Conservation (phyloP, 805 yeast species). For the Barnettozyma salicaria region DNA sequence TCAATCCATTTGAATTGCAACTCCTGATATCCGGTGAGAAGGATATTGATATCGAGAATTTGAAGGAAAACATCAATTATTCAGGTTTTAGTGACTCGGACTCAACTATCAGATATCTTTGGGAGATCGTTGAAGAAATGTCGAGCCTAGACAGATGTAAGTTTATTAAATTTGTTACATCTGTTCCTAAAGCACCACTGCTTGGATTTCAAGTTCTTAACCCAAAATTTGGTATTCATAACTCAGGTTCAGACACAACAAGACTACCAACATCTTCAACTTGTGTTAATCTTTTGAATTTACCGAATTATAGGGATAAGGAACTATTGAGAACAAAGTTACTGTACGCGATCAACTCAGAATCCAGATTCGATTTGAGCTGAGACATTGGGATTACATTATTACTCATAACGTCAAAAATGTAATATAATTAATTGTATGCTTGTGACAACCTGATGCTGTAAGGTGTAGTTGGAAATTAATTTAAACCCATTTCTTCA, state of each 20-base stretch:
- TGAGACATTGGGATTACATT: neutral
- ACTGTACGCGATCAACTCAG: conserved; percentile 71
- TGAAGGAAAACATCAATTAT: conserved; percentile 53
- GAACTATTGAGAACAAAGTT: conserved; percentile 53
- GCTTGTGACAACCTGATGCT: too few species aligned
- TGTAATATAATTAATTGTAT: neutral
- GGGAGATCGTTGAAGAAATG: conserved; percentile 74
- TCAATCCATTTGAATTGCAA: conserved; percentile 79
- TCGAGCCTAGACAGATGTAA: conserved; percentile 52
- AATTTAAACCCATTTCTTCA: conserved; percentile 15
- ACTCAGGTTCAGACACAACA: conserved; percentile 47
- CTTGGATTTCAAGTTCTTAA: conserved; percentile 70
- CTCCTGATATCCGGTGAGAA: conserved; percentile 69
- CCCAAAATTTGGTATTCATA: conserved; percentile 78
- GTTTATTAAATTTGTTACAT: conserved; percentile 82
- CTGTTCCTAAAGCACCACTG: conserved; percentile 87
- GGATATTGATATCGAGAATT: conserved; percentile 65
- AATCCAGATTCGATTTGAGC: conserved; percentile 82
- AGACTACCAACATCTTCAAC: conserved; percentile 84
- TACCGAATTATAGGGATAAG: conserved; percentile 76
- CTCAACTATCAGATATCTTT: conserved; percentile 57
- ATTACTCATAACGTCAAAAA: neutral
- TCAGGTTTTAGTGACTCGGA: conserved; percentile 57
- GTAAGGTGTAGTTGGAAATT: neutral
- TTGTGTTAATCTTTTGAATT: conserved; percentile 78